These are phyloP conservation scores for Zygosaccharomyces sapae DNA, from an alignment of 1,139 yeast species.

Conservation along the genomic window DNA sequence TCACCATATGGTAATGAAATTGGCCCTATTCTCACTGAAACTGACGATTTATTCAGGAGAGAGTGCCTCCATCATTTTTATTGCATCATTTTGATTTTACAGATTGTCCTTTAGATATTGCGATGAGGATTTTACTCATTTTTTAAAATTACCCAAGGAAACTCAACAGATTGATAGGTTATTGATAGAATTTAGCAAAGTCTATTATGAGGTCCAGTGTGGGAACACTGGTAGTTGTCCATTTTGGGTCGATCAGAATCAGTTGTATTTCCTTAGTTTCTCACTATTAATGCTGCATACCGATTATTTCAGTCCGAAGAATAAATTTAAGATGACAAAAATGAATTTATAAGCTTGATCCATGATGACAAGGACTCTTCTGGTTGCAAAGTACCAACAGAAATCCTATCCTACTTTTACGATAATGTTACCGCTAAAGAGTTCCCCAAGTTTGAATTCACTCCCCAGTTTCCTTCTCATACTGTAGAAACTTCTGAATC, in stretches of 20 bases:
- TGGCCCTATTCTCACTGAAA: conserved; percentile 40
- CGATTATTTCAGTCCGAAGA: conserved; percentile 60
- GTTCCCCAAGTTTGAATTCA: conserved; percentile 38
- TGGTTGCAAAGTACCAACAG: conserved; percentile 37
- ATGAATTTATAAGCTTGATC: conserved; percentile 49
- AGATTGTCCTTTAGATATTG: conserved; percentile 56
- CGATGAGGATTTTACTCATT: conserved; percentile 55
- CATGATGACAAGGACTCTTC: conserved; percentile 40
- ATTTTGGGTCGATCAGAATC: conserved; percentile 41
- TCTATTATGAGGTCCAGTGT: conserved; percentile 41
- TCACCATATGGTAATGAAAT: conserved; percentile 39
- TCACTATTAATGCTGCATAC: conserved; percentile 66
- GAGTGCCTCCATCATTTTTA: conserved; percentile 40
- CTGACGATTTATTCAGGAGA: conserved; percentile 38
- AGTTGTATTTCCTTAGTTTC: conserved; percentile 55
- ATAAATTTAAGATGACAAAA: conserved; percentile 60
- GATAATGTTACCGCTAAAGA: conserved; percentile 61
- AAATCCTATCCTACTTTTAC: conserved; percentile 49
- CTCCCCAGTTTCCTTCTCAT: conserved; percentile 6
- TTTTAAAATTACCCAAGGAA: conserved; percentile 57
- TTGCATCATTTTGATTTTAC: conserved; percentile 44
- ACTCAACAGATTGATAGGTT: conserved; percentile 69
- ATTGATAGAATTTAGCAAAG: conserved; percentile 49
- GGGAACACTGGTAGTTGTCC: conserved; percentile 14
- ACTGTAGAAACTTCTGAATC: conserved; percentile 9